phyloP scores from a whole-genome alignment of 768 basidiomycete genomes.

The Lyophyllum decastes region DNA sequence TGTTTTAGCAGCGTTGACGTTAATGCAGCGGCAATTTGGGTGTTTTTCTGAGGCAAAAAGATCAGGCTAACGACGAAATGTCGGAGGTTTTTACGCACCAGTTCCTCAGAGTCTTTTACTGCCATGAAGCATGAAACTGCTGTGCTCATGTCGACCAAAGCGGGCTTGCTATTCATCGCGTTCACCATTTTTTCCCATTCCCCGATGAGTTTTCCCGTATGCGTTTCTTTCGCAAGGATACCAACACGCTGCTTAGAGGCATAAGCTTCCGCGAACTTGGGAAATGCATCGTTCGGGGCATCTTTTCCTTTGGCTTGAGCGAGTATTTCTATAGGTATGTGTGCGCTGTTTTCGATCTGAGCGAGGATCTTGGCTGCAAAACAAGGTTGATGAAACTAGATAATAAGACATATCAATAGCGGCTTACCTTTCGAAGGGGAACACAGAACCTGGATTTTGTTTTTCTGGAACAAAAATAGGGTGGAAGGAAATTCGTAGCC shows the following conservation, averaged over 20 bases:
- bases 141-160: slow-evolving; percentile 76
- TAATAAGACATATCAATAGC: neutral
- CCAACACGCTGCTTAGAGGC: slow-evolving; percentile 68
- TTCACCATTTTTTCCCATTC: slow-evolving; percentile 80
- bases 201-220: slow-evolving; percentile 80
- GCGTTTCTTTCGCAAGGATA: slow-evolving; percentile 78
- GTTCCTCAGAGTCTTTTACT: slow-evolving; percentile 88
- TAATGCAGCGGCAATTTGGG: slow-evolving; percentile 71
- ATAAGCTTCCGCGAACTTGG: slow-evolving; percentile 66
- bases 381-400: slow-evolving; percentile 3
- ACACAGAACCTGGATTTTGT: slow-evolving; percentile 77
- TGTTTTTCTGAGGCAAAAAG: slow-evolving; percentile 60
- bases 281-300: slow-evolving; percentile 68
- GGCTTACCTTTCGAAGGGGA: slow-evolving; percentile 83
- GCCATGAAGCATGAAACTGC: slow-evolving; percentile 80
- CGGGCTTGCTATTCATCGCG: slow-evolving; percentile 59
- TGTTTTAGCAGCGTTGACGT: slow-evolving; percentile 85
- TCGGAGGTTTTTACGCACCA: slow-evolving; percentile 52
- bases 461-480: slow-evolving; percentile 78
- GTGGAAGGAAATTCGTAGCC: slow-evolving; percentile 99
- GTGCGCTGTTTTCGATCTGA: slow-evolving; percentile 64
- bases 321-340: slow-evolving; percentile 73
- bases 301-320: slow-evolving; percentile 83
- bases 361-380: slow-evolving; percentile 78
- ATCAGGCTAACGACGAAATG: neutral